phyloP scores from a whole-genome alignment of 768 basidiomycete genomes.

The Pleurotus ostreatus region DNA sequence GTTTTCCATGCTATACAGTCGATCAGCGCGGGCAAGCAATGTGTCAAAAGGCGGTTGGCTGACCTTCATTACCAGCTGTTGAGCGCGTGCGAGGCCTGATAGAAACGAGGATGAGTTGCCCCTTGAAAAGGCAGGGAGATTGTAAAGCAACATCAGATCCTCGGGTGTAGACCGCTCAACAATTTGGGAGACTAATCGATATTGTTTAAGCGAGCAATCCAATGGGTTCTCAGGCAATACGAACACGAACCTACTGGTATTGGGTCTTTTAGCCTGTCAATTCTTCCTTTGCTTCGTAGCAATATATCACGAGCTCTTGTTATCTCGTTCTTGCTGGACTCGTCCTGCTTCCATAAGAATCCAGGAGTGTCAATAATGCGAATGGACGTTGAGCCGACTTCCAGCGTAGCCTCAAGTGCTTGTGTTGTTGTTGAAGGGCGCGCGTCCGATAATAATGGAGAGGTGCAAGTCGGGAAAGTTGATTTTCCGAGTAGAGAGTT shows the following conservation, averaged over 20 bases:
- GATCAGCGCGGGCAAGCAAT: not conserved
- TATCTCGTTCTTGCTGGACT: conserved; percentile 31
- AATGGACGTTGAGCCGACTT: conserved; percentile 45
- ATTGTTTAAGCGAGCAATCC: conserved; percentile 11
- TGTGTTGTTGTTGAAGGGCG: conserved; percentile 69
- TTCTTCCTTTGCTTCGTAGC: conserved; percentile 73
- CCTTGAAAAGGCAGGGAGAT: conserved; percentile 70
- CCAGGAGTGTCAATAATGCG: conserved; percentile 87
- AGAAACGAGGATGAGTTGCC: conserved; percentile 74
- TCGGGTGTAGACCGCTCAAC: conserved; percentile 65
- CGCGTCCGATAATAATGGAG: conserved; percentile 23
- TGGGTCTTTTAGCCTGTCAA: conserved; percentile 84
- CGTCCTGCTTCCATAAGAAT: conserved; percentile 43
- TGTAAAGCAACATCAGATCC: conserved; percentile 89
- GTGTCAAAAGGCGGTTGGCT: conserved; percentile 9
- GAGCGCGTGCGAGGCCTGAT: conserved; percentile 68
- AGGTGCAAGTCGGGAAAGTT: conserved; percentile 55
- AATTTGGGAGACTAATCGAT: conserved; percentile 56
- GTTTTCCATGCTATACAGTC: conserved; percentile 55
- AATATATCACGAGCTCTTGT: conserved; percentile 67
- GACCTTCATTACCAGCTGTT: conserved; percentile 77
- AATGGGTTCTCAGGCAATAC: not conserved
- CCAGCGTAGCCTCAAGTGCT: conserved; percentile 57
- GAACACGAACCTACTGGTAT: conserved; percentile 54
- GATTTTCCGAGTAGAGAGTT: conserved; percentile 65